Evolutionary conservation across 257 asterid species (phyloP), one percentile per base, ranked within the genome.

Genomic region (Vinca minor): DNA sequence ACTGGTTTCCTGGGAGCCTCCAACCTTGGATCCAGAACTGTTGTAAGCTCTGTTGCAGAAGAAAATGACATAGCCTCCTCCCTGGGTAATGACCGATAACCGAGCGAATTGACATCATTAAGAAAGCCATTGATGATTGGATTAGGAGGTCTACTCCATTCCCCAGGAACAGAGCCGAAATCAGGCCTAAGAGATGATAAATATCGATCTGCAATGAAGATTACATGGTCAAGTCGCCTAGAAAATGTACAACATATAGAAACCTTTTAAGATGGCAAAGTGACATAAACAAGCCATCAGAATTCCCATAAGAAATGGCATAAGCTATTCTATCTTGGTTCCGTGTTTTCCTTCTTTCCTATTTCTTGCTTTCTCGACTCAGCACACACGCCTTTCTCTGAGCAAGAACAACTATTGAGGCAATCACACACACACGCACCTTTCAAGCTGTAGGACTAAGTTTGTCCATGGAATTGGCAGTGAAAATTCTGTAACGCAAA

Each of bases 141-240:
- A 74, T 78, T 77, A 50, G 74, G 69, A 76, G 69, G 76, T 79
- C 81, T 79, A 78, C 71, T 77, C 74, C 84, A 90, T 62, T 81
- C 81, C 60, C 81, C 95, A 60, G 81, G 66, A 59, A 67, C 46
- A 48, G 74, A 73, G 69, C 74, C 80, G 74, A 91, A 79, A 65
- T 87, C 89, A 42, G 88, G 83, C 68, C 82, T 85, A 69, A 64
- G 73, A 57, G 76, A 80, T 2, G 90, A 80, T 67, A 85, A 48
- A 75, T 82, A 93, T 74, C 81, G 86, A 70, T 87, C 98, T 93
- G 87, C 81, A 73, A 60, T 63, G 75, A 72, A 44, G 66, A 46
- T 66, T 63, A 57, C 57, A 68, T 59, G 29, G 73, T 82, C 72
- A 84, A 55, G 36, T 39, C 60, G 49, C 18, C 31, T 15, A 41